Percentiles rank a stretch among this genome's conserved stretches.
phyloP scores from a whole-genome alignment of 2,329 filamentous ascomycete species.

The Pseudogymnoascus sp. region DNA sequence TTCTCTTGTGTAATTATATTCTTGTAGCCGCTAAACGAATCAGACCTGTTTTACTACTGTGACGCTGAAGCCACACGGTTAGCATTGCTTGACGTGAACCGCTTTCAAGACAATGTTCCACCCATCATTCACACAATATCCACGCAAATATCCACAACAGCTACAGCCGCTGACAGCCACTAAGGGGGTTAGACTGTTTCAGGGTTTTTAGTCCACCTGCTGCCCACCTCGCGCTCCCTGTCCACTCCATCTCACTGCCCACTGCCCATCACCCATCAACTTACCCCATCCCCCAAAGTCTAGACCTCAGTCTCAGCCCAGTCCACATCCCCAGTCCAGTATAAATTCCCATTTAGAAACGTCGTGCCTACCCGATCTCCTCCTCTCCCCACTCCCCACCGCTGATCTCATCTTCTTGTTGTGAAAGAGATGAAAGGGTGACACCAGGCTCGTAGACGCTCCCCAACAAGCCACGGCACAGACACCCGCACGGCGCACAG shows the following conservation, averaged over 20 bases:
- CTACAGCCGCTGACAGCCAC: background rate
- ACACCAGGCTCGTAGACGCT: background rate
- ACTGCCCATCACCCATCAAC: background rate
- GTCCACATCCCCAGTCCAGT: background rate
- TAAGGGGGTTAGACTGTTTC: background rate
- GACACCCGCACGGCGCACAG: background rate
- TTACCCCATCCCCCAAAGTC: background rate
- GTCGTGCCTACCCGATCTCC: background rate
- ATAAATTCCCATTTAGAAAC: constrained; percentile 4
- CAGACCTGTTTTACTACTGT: too few species aligned
- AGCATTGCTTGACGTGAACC: background rate
- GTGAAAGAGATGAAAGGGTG: background rate
- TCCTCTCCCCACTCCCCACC: background rate
- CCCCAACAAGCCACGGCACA: background rate
- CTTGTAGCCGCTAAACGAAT: too few species aligned
- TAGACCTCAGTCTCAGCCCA: constrained; percentile 5
- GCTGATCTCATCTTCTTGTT: background rate
- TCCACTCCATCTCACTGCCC: background rate
- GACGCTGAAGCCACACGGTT: constrained; percentile 3
- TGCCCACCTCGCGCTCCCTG: background rate
- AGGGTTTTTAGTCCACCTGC: background rate
- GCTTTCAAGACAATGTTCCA: background rate
- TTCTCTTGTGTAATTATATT: too few species aligned
- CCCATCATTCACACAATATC: background rate
- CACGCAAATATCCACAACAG: background rate